Base-by-base conservation (phyloP, 768 basidiomycete genomes). In the Hortiboletus flavorubellus region DNA sequence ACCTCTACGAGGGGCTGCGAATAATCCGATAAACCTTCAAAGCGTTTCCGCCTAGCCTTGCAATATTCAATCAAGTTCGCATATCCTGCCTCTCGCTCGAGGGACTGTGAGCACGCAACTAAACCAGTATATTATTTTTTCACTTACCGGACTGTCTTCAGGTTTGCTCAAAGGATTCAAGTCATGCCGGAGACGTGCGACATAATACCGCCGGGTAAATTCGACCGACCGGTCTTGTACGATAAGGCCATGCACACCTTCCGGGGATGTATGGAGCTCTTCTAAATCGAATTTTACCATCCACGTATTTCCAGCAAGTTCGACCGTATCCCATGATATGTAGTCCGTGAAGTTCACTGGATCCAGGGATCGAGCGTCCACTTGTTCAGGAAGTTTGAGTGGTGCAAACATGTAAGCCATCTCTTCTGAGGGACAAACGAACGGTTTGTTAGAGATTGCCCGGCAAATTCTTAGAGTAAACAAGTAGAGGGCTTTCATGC, bases 181-280 rank as follows among this genome's bases (percentile, higher is more conserved):
- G 67, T 93, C 92, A 21, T 63, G 72, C 48, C 90, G 75, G 33
- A 91, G 68, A 41, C 67, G 71, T 29, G 81, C 65, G 18, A 79
- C 80, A 62, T 78, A 79, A 65, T 86, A 91, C 43, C 89, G 78
- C 55, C 85, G 75, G 2, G 89, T 90, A 62, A 86, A 89, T 64
- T 89, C 89, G n/a, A 82, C 80, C 72, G 76, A 77, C 54, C 89
- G 77, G 62, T 93, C 91, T 68, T 91, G 88, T 34, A 94, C 73
- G 21, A 93, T 73, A 26, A 83, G 80, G 62, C 91, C 87, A 47
- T 76, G 64, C 18, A 87, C 67, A 46, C 79, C 82, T 26, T 56
- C 56, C 10, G 58, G 45, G 16, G 59, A 49, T 16, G 59, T 53
- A 51, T 51, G 65, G 30, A 73, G 59, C 37, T 74, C 69, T 33